Percentiles rank a stretch among this genome's conserved stretches.
Conservation (phyloP, 495 filamentous ascomycete species). For the Penicillium desertorum region DNA sequence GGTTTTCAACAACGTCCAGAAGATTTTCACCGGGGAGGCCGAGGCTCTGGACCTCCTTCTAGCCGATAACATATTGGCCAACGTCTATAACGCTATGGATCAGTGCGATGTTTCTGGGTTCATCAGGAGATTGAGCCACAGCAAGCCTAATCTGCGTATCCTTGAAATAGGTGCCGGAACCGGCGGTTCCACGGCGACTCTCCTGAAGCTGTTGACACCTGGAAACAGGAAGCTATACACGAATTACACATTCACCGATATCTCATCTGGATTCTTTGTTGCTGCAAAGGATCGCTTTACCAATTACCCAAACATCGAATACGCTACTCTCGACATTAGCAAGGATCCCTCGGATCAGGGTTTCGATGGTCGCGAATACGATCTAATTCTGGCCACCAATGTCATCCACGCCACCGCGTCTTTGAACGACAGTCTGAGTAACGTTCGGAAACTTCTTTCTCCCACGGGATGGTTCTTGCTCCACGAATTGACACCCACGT, state of each 20-base stretch:
- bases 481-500: conserved; percentile 19
- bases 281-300: conserved; percentile 46
- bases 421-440: conserved; percentile 39
- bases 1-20: conserved; percentile 11
- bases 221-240: conserved; percentile 10
- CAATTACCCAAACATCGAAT: conserved; percentile 41
- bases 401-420: conserved; percentile 52
- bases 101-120: conserved; percentile 23
- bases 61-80: conserved; percentile 27
- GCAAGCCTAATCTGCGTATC: conserved; percentile 40
- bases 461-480: conserved; percentile 29
- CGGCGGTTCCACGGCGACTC: conserved; percentile 36
- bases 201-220: conserved; percentile 25
- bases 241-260: conserved; percentile 41
- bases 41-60: conserved; percentile 32
- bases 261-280: conserved; percentile 51
- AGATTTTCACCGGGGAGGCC: conserved; percentile 22
- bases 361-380: conserved; percentile 45
- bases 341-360: conserved; percentile 49
- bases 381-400: conserved; percentile 53
- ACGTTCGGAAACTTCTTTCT: conserved; percentile 35
- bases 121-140: conserved; percentile 32
- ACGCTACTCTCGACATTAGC: conserved; percentile 47
- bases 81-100: conserved; percentile 30
- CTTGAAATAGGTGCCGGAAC: conserved; percentile 53